phyloP scores from a whole-genome alignment of 352 stramenopile genomes.

The Saprolegnia parasitica region DNA sequence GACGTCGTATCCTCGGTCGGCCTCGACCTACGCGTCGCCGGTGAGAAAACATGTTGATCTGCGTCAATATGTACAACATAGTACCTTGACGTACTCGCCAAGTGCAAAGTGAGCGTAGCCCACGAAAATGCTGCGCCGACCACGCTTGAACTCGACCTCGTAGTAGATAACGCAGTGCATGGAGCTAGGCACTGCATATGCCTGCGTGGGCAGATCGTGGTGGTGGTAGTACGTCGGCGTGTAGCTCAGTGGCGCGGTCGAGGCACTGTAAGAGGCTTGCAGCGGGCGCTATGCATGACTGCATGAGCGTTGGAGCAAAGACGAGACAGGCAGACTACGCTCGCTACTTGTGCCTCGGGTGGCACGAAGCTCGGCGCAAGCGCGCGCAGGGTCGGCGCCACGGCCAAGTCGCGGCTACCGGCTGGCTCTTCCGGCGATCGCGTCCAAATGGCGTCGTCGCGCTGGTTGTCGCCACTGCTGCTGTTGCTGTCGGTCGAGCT shows the following conservation, averaged over 20 bases:
- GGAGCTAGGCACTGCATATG: background rate
- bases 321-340: too few relatives aligned
- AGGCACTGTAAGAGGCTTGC: too few relatives aligned
- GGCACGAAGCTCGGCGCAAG: too few relatives aligned
- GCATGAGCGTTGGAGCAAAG: too few relatives aligned
- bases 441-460: background rate
- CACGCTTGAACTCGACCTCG: slow-evolving; percentile 95
- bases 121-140: slow-evolving; percentile 87
- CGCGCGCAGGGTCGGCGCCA: too few relatives aligned
- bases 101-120: slow-evolving; percentile 81
- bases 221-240: background rate
- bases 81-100: slow-evolving; percentile 92
- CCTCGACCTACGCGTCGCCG: slow-evolving; percentile 86
- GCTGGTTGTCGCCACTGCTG: background rate
- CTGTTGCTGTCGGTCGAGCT: background rate
- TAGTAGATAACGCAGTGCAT: slow-evolving; percentile 64
- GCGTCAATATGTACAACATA: too few relatives aligned
- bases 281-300: too few relatives aligned
- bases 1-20: slow-evolving; percentile 96
- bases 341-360: too few relatives aligned
- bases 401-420: too few relatives aligned
- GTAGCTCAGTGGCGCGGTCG: background rate
- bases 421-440: too few relatives aligned
- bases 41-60: background rate
- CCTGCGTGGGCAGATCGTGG: background rate